phyloP scores from a whole-genome alignment of 768 basidiomycete genomes.

The Cystofilobasidium capitatum region DNA sequence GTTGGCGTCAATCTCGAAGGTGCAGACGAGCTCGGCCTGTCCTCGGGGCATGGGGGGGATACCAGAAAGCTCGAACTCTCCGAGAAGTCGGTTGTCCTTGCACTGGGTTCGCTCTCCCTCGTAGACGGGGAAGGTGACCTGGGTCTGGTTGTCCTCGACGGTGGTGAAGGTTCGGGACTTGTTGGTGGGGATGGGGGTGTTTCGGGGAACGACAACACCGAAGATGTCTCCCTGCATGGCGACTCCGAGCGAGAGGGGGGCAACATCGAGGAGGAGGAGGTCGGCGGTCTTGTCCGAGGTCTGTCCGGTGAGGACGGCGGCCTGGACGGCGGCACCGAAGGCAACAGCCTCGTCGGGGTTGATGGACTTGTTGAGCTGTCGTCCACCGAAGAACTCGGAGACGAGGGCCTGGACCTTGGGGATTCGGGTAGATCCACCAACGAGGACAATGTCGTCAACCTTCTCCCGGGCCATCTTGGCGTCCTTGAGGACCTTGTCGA shows the following conservation, averaged over 20 bases:
- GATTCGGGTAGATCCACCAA: constrained; percentile 99
- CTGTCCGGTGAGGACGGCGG: constrained; percentile 95
- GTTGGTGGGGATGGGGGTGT: constrained; percentile 99
- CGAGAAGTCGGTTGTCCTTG: constrained; percentile 96
- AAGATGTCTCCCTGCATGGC: constrained; percentile 99
- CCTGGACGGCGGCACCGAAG: constrained; percentile 98
- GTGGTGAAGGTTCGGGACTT: constrained; percentile 99
- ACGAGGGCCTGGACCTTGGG: constrained; percentile 98
- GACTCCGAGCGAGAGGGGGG: constrained; percentile 96
- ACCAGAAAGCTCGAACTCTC: constrained; percentile 97
- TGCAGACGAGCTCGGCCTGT: constrained; percentile 83
- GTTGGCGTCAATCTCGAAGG: constrained; percentile 97
- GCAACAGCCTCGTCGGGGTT: constrained; percentile 99
- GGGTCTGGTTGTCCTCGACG: constrained; percentile 99
- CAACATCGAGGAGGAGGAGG: constrained; percentile 94
- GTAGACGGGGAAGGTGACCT: constrained; percentile 98
- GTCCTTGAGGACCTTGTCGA: constrained; percentile 98
- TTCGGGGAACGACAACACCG: constrained; percentile 97
- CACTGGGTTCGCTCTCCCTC: constrained; percentile 99
- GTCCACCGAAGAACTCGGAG: constrained; percentile 95
- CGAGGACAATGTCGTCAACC: constrained; percentile 98
- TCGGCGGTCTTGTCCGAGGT: constrained; percentile 99
- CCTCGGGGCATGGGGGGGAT: constrained; percentile 99
- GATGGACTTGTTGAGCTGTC: constrained; percentile 98
- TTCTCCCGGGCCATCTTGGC: constrained; percentile 88